Base-by-base conservation (phyloP, 208 protist genomes). In the Leishmania lainsoni region DNA sequence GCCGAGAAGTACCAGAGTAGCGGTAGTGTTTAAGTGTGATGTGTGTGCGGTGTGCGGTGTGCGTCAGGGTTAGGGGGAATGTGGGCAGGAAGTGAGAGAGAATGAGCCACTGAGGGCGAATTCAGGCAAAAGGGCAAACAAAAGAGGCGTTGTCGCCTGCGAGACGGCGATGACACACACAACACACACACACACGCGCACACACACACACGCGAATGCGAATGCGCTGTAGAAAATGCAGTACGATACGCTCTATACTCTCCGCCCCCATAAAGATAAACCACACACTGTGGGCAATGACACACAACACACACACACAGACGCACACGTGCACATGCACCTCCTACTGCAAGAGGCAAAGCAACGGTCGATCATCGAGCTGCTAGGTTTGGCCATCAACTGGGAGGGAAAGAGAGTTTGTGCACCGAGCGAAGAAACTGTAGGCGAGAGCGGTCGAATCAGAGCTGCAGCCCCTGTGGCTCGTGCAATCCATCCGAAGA, bases 381-480 rank as follows among this genome's bases (percentile, higher is more conserved):
- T 29, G 58, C 45, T 61, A 26, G 16, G 12, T 61, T 49, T 16
- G 5, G 51, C 48, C 32, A 49, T 14, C 10, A 66, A 22, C 12
- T 66, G 39, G 45, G 56, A 56, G 69, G 4, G 45, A 84, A 56
- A 45, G 35, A 51, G 48, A 63, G 9, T 45, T 4, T 45, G 42
- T 45, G 42, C 42, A 45, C 42, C 42, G 42, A 45, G 42, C 42
- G n/a, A 14, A 45, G 70, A 32, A 14, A 71, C 48, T 35, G 39
- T 39, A 48, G 9, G 39, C 66, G 66, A 71, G 66, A 71, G 16
- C 1, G 29, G 16, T n/a, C 66, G 39, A 42, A 48, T 20, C 17
- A 70, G 9, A 12, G 68, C 3, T 68, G 73, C 52, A 82, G 58
- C 69, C 73, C 79, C 10, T 26, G 22, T 6, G 66, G 58, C 42